Conservation (phyloP, 2,329 filamentous ascomycete genomes). For the Fusarium veterinarium region DNA sequence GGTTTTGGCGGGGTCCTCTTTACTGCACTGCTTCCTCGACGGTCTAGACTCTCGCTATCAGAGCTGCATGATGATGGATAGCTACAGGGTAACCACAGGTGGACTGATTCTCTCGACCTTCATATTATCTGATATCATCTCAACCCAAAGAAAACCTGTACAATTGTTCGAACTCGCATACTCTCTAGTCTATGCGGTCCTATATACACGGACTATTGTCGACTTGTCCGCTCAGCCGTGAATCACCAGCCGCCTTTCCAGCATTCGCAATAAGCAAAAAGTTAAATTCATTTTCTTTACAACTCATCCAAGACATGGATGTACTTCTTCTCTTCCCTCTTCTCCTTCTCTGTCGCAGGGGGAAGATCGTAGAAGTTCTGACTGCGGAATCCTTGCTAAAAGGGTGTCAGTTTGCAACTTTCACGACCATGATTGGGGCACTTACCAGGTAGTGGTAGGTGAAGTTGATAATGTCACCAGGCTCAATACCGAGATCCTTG, state of each 20-base stretch:
- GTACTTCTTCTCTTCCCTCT: constrained; percentile 95
- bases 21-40: neutral
- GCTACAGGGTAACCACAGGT: constrained; percentile 32
- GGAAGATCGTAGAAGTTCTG: constrained; percentile 91
- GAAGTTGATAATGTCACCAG: constrained; percentile 84
- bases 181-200: constrained; percentile 47
- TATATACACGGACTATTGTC: constrained; percentile 47
- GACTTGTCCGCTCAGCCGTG: constrained; percentile 34
- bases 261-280: constrained; percentile 30
- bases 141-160: constrained; percentile 45
- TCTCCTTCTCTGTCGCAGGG: constrained; percentile 94
- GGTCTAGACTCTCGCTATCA: constrained; percentile 11
- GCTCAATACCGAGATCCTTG: constrained; percentile 90
- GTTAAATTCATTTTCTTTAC: constrained; percentile 58
- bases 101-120: neutral
- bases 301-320: constrained; percentile 92
- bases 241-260: constrained; percentile 22
- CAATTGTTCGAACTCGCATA: constrained; percentile 47
- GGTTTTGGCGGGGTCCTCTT: constrained; percentile 33
- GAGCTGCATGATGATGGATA: neutral
- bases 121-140: constrained; percentile 10
- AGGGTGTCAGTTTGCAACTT: constrained; percentile 8
- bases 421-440: constrained; percentile 22
- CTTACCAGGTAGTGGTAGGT: constrained; percentile 95
- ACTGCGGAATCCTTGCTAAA: constrained; percentile 89